A percentile compares a stretch with the other conserved stretches of the same genome.
Conservation (phyloP, 352 stramenopile genomes). For the Phytophthora ohioensis region DNA sequence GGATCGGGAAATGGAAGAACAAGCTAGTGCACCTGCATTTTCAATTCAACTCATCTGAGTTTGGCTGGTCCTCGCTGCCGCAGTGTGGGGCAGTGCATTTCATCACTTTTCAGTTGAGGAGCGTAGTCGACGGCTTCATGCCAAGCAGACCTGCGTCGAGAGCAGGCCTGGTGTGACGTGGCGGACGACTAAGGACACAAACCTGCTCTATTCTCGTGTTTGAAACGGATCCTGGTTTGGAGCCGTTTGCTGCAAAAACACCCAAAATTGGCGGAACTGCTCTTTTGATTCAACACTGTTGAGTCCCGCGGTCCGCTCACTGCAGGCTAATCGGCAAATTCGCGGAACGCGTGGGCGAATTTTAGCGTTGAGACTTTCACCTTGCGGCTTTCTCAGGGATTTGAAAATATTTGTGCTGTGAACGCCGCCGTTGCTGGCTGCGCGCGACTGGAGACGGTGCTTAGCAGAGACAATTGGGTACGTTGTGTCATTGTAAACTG, state of each 20-base stretch:
- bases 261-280: slow-evolving; percentile 17
- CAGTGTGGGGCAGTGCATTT: neutral
- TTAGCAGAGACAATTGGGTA: slow-evolving; percentile 32
- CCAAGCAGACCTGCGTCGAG: slow-evolving; percentile 3
- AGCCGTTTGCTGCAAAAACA: slow-evolving; percentile 20
- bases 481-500: slow-evolving; percentile 28
- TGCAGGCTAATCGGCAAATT: slow-evolving; percentile 30
- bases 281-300: slow-evolving; percentile 1
- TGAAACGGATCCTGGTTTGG: slow-evolving; percentile 25
- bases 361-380: slow-evolving; percentile 15
- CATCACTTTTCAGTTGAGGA: neutral
- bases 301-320: slow-evolving; percentile 3
- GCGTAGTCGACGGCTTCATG: neutral
- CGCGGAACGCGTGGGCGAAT: slow-evolving; percentile 26
- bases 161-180: slow-evolving; percentile 9
- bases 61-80: slow-evolving; percentile 21
- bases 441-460: slow-evolving; percentile 33
- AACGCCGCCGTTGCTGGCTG: slow-evolving; percentile 20
- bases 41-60: slow-evolving; percentile 16
- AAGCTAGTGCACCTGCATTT: slow-evolving; percentile 26
- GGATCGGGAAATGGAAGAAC: slow-evolving; percentile 34
- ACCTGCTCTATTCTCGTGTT: slow-evolving; percentile 26
- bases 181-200: slow-evolving; percentile 19
- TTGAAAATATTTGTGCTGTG: slow-evolving; percentile 31
- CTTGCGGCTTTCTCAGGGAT: slow-evolving; percentile 17